Base-by-base conservation (phyloP, 306 rosid species). In the Spatholobus suberectus region DNA sequence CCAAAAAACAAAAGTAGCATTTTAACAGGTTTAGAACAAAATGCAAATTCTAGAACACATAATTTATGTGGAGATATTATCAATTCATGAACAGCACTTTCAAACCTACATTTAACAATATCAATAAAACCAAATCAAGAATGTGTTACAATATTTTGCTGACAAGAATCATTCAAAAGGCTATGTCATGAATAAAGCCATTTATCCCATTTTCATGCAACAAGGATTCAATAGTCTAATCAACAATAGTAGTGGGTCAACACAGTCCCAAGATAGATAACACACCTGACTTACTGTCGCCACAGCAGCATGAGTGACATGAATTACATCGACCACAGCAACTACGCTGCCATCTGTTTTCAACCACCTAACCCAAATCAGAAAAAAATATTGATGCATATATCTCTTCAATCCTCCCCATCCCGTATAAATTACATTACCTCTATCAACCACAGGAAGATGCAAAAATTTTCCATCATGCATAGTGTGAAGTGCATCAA, bases 391-490 rank as follows among this genome's bases (percentile, higher is more conserved):
- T 10, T 15, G 65, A 76, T 14, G 41, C 61, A 59, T 58, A 37
- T 40, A 72, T 38, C 73, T 38, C 62, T 62, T 73, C 49, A 69
- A 41, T 67, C 32, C 38, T n/a, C 75, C 41, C 65, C 51, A 15
- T 72, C 41, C 68, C 73, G 57, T 40, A 74, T 75, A 35, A n/a
- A 72, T 59, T 59, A 59, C 77, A 74, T 69, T 91, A 96, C 99
- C 99, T 94, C 91, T 91, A 86, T 94, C 93, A 46, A 94, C 76
- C 68, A 96, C 94, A 14, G 99, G 99, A 79, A 96, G 94, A 84
- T 96, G 99, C 86, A 96, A 88, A 84, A 96, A 96, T 44, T 94
- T 96, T 47, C 99, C 98, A 70, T 96, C 97, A 84, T 96, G 98
- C 99, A 96, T 94, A 14, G 89, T 89, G 81, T 96, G 99, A 85